Evolutionary conservation across 305 asterid species (phyloP).

Genomic region (Fraxinus platypoda): DNA sequence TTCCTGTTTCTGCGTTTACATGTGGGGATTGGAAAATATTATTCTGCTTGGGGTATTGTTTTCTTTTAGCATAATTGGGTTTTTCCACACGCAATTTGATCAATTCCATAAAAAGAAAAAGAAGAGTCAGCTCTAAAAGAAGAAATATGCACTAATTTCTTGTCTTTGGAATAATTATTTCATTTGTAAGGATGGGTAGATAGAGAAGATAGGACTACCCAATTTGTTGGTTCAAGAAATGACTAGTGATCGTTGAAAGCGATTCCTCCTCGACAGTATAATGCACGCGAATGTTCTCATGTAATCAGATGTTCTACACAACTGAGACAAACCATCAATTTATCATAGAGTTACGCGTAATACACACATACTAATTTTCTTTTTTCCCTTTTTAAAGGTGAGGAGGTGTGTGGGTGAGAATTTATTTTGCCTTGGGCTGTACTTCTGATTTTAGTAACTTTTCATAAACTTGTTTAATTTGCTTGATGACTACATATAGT

Average conservation of each 20-base stretch:
- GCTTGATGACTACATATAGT: not conserved
- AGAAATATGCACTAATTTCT: slow-evolving; percentile 2
- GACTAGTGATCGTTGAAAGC: not conserved
- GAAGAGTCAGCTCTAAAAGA: not conserved
- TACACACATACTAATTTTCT: not conserved
- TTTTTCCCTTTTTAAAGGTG: not conserved
- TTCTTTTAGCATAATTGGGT: not conserved
- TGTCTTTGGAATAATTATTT: not conserved
- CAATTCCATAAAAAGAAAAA: not conserved
- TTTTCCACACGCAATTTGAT: not conserved
- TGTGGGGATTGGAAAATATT: not conserved
- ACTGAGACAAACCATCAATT: not conserved
- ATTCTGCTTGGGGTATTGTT: slow-evolving; percentile 1
- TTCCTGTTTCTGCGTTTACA: not conserved
- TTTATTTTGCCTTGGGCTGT: not conserved
- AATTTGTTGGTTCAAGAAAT: not conserved
- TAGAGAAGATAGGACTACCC: not conserved
- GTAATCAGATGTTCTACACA: not conserved
- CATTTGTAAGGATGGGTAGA: not conserved
- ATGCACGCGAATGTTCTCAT: not conserved
- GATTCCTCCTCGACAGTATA: not conserved
- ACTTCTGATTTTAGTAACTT: not conserved
- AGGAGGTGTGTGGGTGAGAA: not conserved
- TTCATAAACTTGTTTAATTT: not conserved
- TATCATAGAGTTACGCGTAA: not conserved